Percentiles rank a stretch among this genome's conserved stretches.
Conservation (phyloP, 441 rosid genomes). For the Arabidopsis lyrata region DNA sequence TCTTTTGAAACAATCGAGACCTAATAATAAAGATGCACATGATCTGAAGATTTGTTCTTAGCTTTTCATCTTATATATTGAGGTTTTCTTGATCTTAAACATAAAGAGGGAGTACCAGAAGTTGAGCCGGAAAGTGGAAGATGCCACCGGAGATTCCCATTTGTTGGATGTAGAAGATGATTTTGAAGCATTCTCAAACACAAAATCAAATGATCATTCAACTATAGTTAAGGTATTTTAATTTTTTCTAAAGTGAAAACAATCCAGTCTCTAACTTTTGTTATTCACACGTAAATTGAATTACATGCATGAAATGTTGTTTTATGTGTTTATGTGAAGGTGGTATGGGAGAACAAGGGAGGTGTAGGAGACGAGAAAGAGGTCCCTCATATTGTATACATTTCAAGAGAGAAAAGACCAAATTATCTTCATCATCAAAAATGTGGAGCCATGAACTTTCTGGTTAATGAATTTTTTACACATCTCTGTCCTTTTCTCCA, state of each 20-base stretch:
- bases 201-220: conserved; percentile 60
- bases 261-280: no score
- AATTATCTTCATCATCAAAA: conserved; percentile 64
- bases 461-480: conserved; percentile 45
- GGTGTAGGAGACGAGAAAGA: conserved; percentile 41
- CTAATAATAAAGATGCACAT: no score
- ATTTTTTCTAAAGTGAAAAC: not conserved
- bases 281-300: no score
- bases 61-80: no score
- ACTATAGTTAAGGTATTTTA: conserved; percentile 63
- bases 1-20: no score
- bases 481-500: no score
- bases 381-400: conserved; percentile 67
- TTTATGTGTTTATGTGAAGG: conserved; percentile 41
- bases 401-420: conserved; percentile 70
- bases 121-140: conserved; percentile 51
- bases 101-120: conserved; percentile 55
- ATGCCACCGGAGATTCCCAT: conserved; percentile 31
- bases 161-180: conserved; percentile 43
- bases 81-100: no score
- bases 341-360: conserved; percentile 60
- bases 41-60: no score
- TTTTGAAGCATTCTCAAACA: conserved; percentile 50
- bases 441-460: conserved; percentile 84
- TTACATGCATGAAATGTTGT: no score